These are phyloP conservation scores for Bisporella sp. DNA, from an alignment of 2,329 filamentous ascomycete genomes.

Conservation along the genomic window DNA sequence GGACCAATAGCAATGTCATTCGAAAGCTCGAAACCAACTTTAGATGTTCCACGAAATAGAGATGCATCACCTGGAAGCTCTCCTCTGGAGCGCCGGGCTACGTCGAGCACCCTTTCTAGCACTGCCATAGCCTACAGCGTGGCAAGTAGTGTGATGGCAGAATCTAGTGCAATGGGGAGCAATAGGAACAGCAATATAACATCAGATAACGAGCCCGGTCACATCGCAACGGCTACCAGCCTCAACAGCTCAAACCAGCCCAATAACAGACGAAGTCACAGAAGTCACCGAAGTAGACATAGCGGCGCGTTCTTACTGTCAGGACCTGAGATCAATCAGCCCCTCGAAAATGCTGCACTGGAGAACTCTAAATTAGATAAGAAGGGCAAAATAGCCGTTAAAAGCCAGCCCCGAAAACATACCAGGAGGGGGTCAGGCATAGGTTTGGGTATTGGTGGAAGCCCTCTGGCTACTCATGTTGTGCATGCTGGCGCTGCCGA, in stretches of 20 bases:
- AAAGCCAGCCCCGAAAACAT: slow-evolving; percentile 16
- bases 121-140: slow-evolving; percentile 25
- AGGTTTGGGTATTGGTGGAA: slow-evolving; percentile 17
- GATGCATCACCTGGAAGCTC: background rate
- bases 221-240: slow-evolving; percentile 3
- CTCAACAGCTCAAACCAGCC: slow-evolving; percentile 5
- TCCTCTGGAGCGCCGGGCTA: slow-evolving; percentile 7
- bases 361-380: slow-evolving; percentile 13
- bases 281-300: slow-evolving; percentile 21
- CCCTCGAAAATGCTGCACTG: slow-evolving; percentile 5
- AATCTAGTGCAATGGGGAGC: slow-evolving; percentile 35
- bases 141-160: slow-evolving; percentile 37
- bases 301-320: slow-evolving; percentile 26
- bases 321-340: slow-evolving; percentile 17
- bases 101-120: slow-evolving; percentile 16
- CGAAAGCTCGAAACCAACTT: no score
- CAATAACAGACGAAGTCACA: slow-evolving; percentile 18
- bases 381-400: slow-evolving; percentile 20
- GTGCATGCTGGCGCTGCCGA: slow-evolving; percentile 9
- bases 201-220: background rate
- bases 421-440: slow-evolving; percentile 17
- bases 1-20: no score
- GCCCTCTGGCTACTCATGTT: slow-evolving; percentile 20
- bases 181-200: slow-evolving; percentile 17
- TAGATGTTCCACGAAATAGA: no score